Percentiles rank a stretch among this genome's conserved stretches.
These are phyloP conservation scores for Mycosarcoma mackinlayi DNA, from an alignment of 1,284 basidiomycete genomes.

Conservation along the genomic window DNA sequence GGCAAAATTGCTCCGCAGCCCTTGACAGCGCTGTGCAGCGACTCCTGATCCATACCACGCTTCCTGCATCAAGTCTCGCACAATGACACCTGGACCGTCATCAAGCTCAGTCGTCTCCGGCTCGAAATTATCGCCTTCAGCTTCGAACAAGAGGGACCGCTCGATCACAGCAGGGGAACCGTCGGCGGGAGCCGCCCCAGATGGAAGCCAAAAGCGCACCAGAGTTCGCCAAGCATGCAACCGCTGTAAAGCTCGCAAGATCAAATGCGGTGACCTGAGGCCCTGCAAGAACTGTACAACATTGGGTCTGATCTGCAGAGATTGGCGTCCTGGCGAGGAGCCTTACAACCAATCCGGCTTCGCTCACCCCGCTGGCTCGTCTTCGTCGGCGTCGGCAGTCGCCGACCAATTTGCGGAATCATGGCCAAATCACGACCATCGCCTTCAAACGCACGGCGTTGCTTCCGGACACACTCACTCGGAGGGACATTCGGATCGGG, in stretches of 20 bases:
- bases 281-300: conserved; percentile 52
- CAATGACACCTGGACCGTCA: conserved; percentile 33
- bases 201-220: conserved; percentile 37
- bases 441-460: conserved; percentile 3
- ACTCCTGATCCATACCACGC: not conserved
- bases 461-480: conserved; percentile 1
- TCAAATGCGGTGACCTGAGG: conserved; percentile 49
- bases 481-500: conserved; percentile 14
- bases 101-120: conserved; percentile 22
- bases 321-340: conserved; percentile 51
- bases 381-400: conserved; percentile 8
- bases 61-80: not conserved
- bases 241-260: conserved; percentile 53
- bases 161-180: conserved; percentile 25
- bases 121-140: conserved; percentile 21
- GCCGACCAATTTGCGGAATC: conserved; percentile 6
- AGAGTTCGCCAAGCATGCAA: conserved; percentile 51
- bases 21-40: not conserved
- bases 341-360: conserved; percentile 18
- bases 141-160: conserved; percentile 29
- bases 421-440: conserved; percentile 20
- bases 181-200: conserved; percentile 6
- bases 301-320: conserved; percentile 40
- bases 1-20: not conserved
- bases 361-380: conserved; percentile 28